Base-by-base conservation (phyloP, 305 asterid genomes). In the Rubia tinctorum region DNA sequence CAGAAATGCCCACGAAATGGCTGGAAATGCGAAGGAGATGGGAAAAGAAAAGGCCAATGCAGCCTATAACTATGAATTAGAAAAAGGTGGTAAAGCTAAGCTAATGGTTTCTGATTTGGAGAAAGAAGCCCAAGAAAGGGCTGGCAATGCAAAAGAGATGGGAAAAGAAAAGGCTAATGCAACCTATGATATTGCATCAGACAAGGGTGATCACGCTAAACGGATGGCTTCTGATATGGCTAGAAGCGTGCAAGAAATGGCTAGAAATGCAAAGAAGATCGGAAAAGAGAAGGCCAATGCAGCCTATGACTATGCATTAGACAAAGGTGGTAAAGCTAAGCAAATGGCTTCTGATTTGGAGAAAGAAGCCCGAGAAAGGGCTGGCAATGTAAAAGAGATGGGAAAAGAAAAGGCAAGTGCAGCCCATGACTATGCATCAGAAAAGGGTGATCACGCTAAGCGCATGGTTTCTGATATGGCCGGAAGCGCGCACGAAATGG, bases 221-320 rank as follows among this genome's bases (percentile, higher is more conserved):
- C 20, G 77, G 5, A 65, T 17, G 69, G 85, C 83, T 1, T 70
- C 83, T 7, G 80, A 80, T 5, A 62, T 53, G 62, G 77, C 83
- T 59, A 23, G 34, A 13, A 42, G 40, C 18, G 81, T 77, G 4
- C 51, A 40, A 7, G 55, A 81, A 40, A 42, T 37, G 0, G 80
- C 80, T 20, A 47, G 45, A 5, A 53, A 71, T 69, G 82, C 43
- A 0, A 81, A 49, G 74, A 78, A 75, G 10, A 70, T 27, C 76
- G 79, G 80, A 3, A 63, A 43, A 20, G 81, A 76, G 2, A 78
- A 75, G 65, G 81, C 79, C 0, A 25, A 59, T 8, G n/a, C 71
- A 15, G 89, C 78, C 0, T 75, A 67, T 15, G 60, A 39, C 13
- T 2, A 39, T 7, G 84, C 84, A 3, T 71, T 83, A 13, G 74